phyloP scores from a whole-genome alignment of 228 moss, liverwort and hornwort species.

The Sphagnum magellanicum region DNA sequence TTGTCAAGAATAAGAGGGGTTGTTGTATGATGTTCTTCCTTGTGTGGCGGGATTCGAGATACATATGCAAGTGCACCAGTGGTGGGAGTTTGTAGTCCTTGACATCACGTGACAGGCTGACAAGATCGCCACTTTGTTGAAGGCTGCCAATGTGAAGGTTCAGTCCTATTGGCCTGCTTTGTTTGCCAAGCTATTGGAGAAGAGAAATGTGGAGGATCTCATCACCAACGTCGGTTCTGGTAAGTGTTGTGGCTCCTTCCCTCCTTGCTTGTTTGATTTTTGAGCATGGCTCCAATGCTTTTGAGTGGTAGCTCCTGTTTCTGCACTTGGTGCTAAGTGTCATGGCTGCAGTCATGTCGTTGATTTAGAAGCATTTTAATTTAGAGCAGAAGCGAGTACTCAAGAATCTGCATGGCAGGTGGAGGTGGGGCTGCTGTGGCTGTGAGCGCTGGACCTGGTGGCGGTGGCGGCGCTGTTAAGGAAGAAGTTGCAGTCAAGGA shows the following conservation, averaged over 20 bases:
- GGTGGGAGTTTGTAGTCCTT: too few species aligned
- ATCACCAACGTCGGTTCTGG: slow-evolving; percentile 53
- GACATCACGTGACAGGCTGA: slow-evolving; percentile 30
- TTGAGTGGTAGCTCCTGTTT: too few species aligned
- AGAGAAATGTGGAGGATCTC: slow-evolving; percentile 66
- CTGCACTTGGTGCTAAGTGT: too few species aligned
- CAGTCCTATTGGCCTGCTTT: slow-evolving; percentile 70
- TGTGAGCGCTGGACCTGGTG: slow-evolving; percentile 22
- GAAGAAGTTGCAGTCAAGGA: slow-evolving; percentile 2
- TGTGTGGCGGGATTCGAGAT: too few species aligned
- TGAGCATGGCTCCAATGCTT: too few species aligned
- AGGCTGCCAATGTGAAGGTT: slow-evolving; percentile 55
- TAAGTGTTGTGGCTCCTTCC: slow-evolving; percentile 10
- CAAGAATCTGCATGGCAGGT: slow-evolving; percentile 11
- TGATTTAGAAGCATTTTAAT: too few species aligned
- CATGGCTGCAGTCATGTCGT: too few species aligned
- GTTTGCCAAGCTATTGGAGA: slow-evolving; percentile 75
- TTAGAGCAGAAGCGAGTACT: too few species aligned
- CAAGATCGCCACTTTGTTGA: slow-evolving; percentile 52
- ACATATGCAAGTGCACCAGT: too few species aligned
- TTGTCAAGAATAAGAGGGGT: too few species aligned
- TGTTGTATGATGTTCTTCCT: too few species aligned
- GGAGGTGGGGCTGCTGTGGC: slow-evolving; percentile 49
- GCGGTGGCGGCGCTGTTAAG: slow-evolving; percentile 11
- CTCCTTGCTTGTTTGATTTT: too few species aligned